A percentile compares a stretch with the other conserved stretches of the same genome.
These are phyloP conservation scores for Spergularia bocconei DNA, from an alignment of 148 eudicot genomes.

Conservation along the genomic window DNA sequence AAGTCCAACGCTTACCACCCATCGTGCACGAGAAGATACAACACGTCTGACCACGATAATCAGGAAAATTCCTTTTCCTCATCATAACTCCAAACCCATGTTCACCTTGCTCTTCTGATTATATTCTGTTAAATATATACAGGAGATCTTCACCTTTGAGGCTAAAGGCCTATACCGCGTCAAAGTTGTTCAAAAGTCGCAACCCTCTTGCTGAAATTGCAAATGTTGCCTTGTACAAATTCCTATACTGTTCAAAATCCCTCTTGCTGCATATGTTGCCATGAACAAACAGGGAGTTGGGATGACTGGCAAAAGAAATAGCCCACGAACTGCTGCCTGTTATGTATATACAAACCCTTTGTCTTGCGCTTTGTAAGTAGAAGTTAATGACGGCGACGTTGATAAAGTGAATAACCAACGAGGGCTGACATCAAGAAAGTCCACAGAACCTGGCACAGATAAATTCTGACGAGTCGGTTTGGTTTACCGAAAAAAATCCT, in stretches of 20 bases:
- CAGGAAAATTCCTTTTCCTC: neutral
- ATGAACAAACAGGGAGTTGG: neutral
- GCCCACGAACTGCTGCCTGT: neutral
- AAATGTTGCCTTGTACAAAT: neutral
- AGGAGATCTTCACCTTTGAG: neutral
- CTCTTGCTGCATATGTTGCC: neutral
- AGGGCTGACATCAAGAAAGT: conserved; percentile 96
- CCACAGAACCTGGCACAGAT: conserved; percentile 71
- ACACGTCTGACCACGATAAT: too few species aligned
- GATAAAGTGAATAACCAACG: conserved; percentile 93
- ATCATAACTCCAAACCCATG: too few species aligned
- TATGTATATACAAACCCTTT: neutral
- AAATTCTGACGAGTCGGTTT: neutral
- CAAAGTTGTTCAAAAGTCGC: neutral
- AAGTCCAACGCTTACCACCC: too few species aligned
- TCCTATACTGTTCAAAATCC: neutral
- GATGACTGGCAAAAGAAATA: neutral
- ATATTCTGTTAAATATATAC: conserved; percentile 10
- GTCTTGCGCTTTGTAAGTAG: neutral
- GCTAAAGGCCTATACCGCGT: neutral
- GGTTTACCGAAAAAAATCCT: too few species aligned
- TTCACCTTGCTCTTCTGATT: neutral
- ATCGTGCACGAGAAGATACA: too few species aligned
- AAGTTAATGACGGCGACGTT: conserved; percentile 54
- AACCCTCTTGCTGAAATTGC: neutral